Conservation (phyloP, 768 basidiomycete genomes). For the Mrakia gelida region DNA sequence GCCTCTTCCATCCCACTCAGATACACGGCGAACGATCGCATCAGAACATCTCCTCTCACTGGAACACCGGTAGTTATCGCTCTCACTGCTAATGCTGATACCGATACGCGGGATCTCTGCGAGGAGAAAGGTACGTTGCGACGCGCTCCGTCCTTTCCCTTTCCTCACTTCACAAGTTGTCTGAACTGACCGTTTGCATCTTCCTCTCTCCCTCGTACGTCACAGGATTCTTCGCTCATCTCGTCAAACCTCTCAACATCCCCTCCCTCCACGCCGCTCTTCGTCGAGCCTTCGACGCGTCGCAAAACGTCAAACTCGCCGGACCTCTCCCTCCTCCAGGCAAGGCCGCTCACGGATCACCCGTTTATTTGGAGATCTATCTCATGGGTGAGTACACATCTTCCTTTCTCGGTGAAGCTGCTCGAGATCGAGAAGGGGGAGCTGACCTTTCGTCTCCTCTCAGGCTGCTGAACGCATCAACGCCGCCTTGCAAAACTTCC, state of each 20-base stretch:
- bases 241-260: conserved; percentile 17
- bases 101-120: conserved; percentile 7
- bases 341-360: neutral
- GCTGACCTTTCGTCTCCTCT: neutral
- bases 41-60: neutral
- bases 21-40: conserved; percentile 14
- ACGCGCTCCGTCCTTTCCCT: no score
- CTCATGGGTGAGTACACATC: neutral
- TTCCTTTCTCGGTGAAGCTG: neutral
- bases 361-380: neutral
- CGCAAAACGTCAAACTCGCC: neutral
- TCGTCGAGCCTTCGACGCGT: neutral
- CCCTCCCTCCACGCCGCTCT: neutral
- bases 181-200: no score
- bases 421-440: neutral
- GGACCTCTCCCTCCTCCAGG: neutral
- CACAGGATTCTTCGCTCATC: conserved; percentile 7
- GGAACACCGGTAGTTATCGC: conserved; percentile 18
- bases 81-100: conserved; percentile 23
- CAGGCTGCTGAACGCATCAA: neutral
- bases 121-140: neutral
- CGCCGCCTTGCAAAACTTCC: neutral
- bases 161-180: no score
- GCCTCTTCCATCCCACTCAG: neutral
- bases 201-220: no score